Conservation (phyloP, 2,329 filamentous ascomycete species). For the Fusarium nurragi region DNA sequence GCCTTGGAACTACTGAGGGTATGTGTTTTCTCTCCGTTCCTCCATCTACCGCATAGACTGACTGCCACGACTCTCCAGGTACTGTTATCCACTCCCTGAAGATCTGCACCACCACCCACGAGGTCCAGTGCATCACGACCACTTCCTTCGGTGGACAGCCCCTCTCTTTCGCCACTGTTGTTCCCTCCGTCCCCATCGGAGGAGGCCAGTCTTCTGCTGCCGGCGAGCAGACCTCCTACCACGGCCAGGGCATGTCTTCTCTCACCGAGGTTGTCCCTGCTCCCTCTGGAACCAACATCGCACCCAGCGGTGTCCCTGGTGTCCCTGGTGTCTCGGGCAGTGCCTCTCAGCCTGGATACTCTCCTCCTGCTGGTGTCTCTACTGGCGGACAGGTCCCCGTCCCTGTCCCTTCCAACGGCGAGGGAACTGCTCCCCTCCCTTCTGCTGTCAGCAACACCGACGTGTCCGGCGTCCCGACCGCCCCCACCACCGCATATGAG, state of each 20-base stretch:
- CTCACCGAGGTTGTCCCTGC: slow-evolving; percentile 6
- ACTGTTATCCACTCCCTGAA: slow-evolving; percentile 49
- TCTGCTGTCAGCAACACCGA: slow-evolving; percentile 38
- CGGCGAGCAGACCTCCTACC: slow-evolving; percentile 29
- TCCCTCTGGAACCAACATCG: slow-evolving; percentile 21
- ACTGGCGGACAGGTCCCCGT: slow-evolving; percentile 18
- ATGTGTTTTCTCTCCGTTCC: slow-evolving; percentile 6
- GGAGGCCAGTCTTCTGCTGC: slow-evolving; percentile 24
- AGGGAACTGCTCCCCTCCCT: slow-evolving; percentile 11
- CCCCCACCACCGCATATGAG: slow-evolving; percentile 30
- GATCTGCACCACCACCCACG: slow-evolving; percentile 50
- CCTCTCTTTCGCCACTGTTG: slow-evolving; percentile 11
- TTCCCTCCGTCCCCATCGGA: slow-evolving; percentile 14
- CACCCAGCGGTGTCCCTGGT: not conserved
- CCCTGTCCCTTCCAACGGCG: slow-evolving; percentile 19
- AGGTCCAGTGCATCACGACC: slow-evolving; percentile 48
- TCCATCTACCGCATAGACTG: not conserved
- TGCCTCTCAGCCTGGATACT: not conserved
- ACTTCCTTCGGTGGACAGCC: slow-evolving; percentile 42
- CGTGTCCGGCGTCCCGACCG: slow-evolving; percentile 26
- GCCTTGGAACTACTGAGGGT: slow-evolving; percentile 48
- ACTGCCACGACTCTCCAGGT: slow-evolving; percentile 37
- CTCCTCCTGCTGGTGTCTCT: not conserved
- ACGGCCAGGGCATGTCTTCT: slow-evolving; percentile 24
- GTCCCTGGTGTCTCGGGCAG: not conserved